Evolutionary conservation across 805 yeast species (phyloP).

Genomic region (Clavispora phyllophila): DNA sequence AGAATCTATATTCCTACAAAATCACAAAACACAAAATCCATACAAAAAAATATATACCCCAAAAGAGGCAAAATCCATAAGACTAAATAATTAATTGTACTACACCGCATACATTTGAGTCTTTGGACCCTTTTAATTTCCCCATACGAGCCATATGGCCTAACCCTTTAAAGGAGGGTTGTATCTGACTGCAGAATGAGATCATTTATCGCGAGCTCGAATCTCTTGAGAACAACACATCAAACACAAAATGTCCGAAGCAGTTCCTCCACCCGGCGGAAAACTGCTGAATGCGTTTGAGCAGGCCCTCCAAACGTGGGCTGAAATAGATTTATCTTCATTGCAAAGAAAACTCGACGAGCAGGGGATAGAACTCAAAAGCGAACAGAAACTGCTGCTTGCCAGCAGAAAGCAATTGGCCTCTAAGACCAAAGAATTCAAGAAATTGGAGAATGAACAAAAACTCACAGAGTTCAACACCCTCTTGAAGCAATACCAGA

Average conservation of each 20-base stretch:
- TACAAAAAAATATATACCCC: too few relatives aligned
- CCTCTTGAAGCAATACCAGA: conserved; percentile 75
- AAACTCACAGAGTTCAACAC: conserved; percentile 62
- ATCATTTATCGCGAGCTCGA: background rate
- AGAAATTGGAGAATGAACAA: conserved; percentile 60
- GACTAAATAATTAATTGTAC: too few relatives aligned
- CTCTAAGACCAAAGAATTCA: conserved; percentile 77
- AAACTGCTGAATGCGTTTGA: conserved; percentile 6
- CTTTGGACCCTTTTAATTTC: too few relatives aligned
- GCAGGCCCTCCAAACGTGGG: conserved; percentile 66
- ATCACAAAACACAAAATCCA: too few relatives aligned
- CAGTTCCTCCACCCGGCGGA: background rate
- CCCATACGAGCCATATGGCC: too few relatives aligned
- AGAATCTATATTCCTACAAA: too few relatives aligned
- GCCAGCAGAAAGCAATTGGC: conserved; percentile 74
- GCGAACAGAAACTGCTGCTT: conserved; percentile 62
- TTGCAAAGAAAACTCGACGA: conserved; percentile 72
- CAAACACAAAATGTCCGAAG: background rate
- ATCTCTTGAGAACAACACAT: background rate
- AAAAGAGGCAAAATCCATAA: too few relatives aligned
- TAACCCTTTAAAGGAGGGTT: background rate
- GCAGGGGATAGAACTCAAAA: conserved; percentile 68
- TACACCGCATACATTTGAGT: too few relatives aligned
- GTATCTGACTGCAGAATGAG: background rate
- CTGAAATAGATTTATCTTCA: conserved; percentile 61